Evolutionary conservation across 1,139 yeast genomes (phyloP).

Genomic region (Geotrichum fermentans): DNA sequence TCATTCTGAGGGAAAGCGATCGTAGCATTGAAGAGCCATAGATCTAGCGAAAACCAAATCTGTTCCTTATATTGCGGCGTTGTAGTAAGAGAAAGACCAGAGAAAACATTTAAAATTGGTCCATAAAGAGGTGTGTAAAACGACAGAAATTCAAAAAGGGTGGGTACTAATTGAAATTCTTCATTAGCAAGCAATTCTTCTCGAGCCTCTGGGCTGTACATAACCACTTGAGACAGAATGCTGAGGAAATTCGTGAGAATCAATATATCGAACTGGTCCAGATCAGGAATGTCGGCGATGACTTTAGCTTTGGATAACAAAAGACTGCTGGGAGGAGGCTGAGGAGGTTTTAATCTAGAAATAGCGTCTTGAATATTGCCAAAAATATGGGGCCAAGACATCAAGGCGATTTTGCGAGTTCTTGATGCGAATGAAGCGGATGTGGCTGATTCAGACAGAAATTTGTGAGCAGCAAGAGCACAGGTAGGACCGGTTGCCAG

Average conservation of each 20-base stretch:
- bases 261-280: conserved; percentile 78
- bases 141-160: conserved; percentile 46
- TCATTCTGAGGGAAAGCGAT: conserved; percentile 31
- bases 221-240: conserved; percentile 48
- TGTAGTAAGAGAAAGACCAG: conserved; percentile 47
- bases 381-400: conserved; percentile 54
- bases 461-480: conserved; percentile 46
- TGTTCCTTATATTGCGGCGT: conserved; percentile 43
- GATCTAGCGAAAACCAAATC: conserved; percentile 68
- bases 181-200: conserved; percentile 37
- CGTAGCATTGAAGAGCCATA: conserved; percentile 56
- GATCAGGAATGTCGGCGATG: conserved; percentile 41
- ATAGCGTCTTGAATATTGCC: conserved; percentile 56
- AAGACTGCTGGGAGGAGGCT: conserved; percentile 18
- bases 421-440: conserved; percentile 11
- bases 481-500: conserved; percentile 58
- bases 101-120: conserved; percentile 48
- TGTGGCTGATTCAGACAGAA: conserved; percentile 22
- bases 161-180: conserved; percentile 32
- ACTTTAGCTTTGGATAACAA: conserved; percentile 24
- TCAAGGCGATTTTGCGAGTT: conserved; percentile 16
- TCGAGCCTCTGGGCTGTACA: conserved; percentile 42
- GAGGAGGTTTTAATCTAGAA: conserved; percentile 41
- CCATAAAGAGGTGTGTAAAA: conserved; percentile 53
- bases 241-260: conserved; percentile 69